Evolutionary conservation across 1,139 yeast species (phyloP), one percentile per base, ranked within the genome.

Genomic region (Debaryomyces subglobosus): DNA sequence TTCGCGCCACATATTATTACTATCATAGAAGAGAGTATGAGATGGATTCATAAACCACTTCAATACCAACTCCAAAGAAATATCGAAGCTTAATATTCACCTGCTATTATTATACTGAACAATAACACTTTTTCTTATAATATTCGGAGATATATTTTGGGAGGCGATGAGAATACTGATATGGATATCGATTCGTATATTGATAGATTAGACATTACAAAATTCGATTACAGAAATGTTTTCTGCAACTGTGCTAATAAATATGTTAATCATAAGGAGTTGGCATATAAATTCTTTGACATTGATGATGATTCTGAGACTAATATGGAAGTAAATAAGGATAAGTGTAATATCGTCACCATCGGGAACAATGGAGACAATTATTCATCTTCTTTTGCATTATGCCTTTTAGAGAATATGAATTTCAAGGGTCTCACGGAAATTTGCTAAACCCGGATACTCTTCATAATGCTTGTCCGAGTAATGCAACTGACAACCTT

Each of bases 351-450:
- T 5, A 23, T 18, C 13, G 5, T 3, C 20, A 40, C 12, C 30
- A 41, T 41, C 21, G 9, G n/a, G 29, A 23, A 7, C 6, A 24
- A 12, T 32, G 44, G 44, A 33, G 33, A 41, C 39, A 21, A 32
- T 29, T 35, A 21, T 41, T 21, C 15, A 41, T 41, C 3, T 41
- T 41, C 20, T 41, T 41, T 34, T 32, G 27, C n/a, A 38, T 41
- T 34, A 34, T 41, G 30, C 44, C 44, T 20, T 41, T 41, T 21
- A 41, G 38, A 3, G 44, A 41, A 7, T 41, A 41, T 23, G 44
- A 33, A 32, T 41, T 32, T 23, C 21, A 21, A 13, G 38, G 35
- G 15, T 9, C 20, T 21, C 25, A 32, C 33, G 39, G 32, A 21
- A 25, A 34, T 3, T 41, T 32, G 36, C 12, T 35, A 33, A 38